Evolutionary conservation across 2,329 filamentous ascomycete species (phyloP), one percentile per base, ranked within the genome.

Genomic region (Pseudogymnoascus pannorum): DNA sequence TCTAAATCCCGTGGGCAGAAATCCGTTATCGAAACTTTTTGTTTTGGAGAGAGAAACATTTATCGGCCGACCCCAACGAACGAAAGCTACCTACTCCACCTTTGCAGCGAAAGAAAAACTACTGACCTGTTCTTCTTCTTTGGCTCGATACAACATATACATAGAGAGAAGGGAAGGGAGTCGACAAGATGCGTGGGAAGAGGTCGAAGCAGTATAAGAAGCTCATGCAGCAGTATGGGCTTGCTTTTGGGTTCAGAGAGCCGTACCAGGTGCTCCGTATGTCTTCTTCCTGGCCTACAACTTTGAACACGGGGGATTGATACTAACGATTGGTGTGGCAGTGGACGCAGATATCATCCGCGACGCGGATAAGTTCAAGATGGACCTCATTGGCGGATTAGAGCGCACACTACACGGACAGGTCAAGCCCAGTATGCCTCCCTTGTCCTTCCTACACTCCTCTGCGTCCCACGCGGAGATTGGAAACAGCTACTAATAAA

Each of bases 181-280:
- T 14, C 70, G 72, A 67, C 74, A 81, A 69, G 57, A 89, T 88
- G 84, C 80, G 85, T 70, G 86, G 85, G 60, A 90, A 89, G 76
- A 80, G 84, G 63, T 81, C 79, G 42, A 87, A 89, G 75, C 86
- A 88, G 69, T 92, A 91, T 74, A 85, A 87, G 72, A 97, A 97
- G 85, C 86, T 97, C 71, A 95, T 99, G 87, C 87, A 91, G 76
- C 88, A 93, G 72, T 96, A 92, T 81, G 86, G 87, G 72, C 82
- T 93, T 74, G 87, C 86, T 64, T 97, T 96, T 73, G 88, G 89
- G 64, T 97, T 97, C 75, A 90, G 92, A 68, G 89, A 94, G 76
- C 92, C 94, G 9, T 97, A 97, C 77, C 94, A 97, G 77, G 87
- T 96, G 59, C 79, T 96, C 44, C 79, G 85, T 88, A 77, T 62